Base-by-base conservation (phyloP, 1,284 basidiomycete species). In the Tilletia setariae region DNA sequence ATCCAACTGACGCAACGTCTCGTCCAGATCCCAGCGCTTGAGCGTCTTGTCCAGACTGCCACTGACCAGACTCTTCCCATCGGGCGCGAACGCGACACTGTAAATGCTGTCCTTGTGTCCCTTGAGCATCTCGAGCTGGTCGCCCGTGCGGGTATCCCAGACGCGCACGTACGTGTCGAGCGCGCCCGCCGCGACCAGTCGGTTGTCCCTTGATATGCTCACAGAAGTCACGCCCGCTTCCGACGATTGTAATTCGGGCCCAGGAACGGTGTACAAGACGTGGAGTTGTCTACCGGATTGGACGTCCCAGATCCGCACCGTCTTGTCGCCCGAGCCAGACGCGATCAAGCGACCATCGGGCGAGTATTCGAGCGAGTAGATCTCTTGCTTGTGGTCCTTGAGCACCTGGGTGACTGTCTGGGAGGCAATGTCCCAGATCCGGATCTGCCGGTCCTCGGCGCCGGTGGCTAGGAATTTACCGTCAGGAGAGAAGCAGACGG, bases 281-380 rank as follows among this genome's bases (percentile, higher is more conserved):
- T 82, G 78, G 64, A 79, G 64, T 62, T 75, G 47, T 32, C 71
- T 82, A 15, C 88, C 87, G 21, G 86, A 87, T 28, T 87, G 85
- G 84, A 92, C 88, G 80, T 93, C 89, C 93, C 93, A 95, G 68
- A 94, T 89, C 62, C 90, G 86, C n/a, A 91, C 90, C 11, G 91
- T 93, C 83, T 90, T 90, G 84, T 95, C 93, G 4, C 91, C 91
- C 0, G 91, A 92, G 19, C 92, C 93, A 13, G 90, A 92, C n/a
- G 93, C 90, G 71, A 95, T 89, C 74, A 90, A 87, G 15, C 88
- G 86, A 7, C 92, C 92, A 77, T 94, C 91, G 28, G 86, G 84
- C 9, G 90, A 90, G 82, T 93, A 81, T 80, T 93, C 91, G 69
- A 95, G 87, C 4, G 91, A 91, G 83, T 94, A 95, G 75, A 95